Evolutionary conservation across 2,329 filamentous ascomycete genomes (phyloP).

Genomic region (Penicillium verrucosum): DNA sequence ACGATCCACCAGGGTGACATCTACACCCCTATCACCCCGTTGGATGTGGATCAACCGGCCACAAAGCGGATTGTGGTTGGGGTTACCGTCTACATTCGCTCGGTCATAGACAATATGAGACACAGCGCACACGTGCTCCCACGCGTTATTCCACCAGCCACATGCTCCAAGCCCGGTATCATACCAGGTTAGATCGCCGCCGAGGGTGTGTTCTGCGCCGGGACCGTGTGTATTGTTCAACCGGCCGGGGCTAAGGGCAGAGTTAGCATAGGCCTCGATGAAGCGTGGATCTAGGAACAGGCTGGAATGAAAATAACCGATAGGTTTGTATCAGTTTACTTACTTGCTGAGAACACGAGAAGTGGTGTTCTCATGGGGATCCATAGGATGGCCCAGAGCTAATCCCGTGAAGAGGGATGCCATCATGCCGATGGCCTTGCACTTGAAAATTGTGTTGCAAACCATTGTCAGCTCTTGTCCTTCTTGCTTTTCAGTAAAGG

Average conservation of each 20-base stretch:
- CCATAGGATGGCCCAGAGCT: not conserved
- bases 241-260: not conserved
- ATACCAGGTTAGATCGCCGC: slow-evolving; percentile 69
- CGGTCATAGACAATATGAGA: slow-evolving; percentile 66
- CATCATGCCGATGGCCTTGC: not conserved
- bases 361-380: not conserved
- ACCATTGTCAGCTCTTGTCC: not conserved
- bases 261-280: not conserved
- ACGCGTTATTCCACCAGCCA: slow-evolving; percentile 54
- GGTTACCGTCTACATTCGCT: slow-evolving; percentile 49
- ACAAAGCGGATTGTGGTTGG: slow-evolving; percentile 66
- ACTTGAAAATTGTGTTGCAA: not conserved
- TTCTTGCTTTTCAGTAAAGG: not conserved
- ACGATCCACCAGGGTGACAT: slow-evolving; percentile 66
- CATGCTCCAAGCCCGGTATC: slow-evolving; percentile 66
- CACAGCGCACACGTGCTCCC: slow-evolving; percentile 64
- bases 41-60: slow-evolving; percentile 62
- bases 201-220: slow-evolving; percentile 50
- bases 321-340: not conserved
- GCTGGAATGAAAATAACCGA: not conserved
- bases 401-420: not conserved
- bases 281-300: not conserved
- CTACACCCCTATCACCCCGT: slow-evolving; percentile 54
- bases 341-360: not conserved
- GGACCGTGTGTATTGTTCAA: not conserved